Conservation (phyloP, 106 monocot species). For the Narthecium ossifragum region DNA sequence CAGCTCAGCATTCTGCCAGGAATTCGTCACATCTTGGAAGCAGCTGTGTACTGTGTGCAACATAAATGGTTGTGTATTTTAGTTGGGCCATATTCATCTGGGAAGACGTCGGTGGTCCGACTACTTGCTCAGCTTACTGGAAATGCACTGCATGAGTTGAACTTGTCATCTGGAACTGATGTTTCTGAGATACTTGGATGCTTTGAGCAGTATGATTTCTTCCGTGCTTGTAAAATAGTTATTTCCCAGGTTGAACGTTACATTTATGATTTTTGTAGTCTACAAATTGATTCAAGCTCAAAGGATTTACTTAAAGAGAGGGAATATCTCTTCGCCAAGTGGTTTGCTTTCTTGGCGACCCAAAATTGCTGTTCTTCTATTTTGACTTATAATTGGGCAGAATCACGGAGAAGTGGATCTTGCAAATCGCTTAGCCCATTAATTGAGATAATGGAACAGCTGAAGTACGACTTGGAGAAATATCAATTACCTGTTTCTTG, state of each 20-base stretch:
- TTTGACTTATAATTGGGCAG: constrained; percentile 16
- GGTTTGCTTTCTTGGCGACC: constrained; percentile 53
- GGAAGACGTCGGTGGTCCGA: constrained; percentile 79
- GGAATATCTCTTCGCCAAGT: constrained; percentile 45
- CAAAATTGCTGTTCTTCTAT: constrained; percentile 16
- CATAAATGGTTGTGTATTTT: constrained; percentile 85
- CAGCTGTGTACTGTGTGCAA: constrained; percentile 54
- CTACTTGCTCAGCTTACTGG: constrained; percentile 83
- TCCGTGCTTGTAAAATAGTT: constrained; percentile 36
- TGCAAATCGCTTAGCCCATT: constrained; percentile 32
- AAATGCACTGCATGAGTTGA: constrained; percentile 71
- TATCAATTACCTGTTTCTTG: constrained; percentile 58
- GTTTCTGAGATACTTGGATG: constrained; percentile 95
- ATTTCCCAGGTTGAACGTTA: constrained; percentile 57
- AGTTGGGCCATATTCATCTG: constrained; percentile 79
- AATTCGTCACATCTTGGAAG: constrained; percentile 50
- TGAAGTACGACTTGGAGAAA: constrained; percentile 52
- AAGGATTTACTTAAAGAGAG: constrained; percentile 49
- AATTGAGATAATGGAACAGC: constrained; percentile 59
- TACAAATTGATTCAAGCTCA: constrained; percentile 33
- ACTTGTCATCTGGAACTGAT: constrained; percentile 89
- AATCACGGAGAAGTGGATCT: constrained; percentile 16
- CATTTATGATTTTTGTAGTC: constrained; percentile 68
- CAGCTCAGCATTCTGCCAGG: constrained; percentile 55
- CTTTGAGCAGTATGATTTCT: constrained; percentile 87